A percentile compares a stretch with the other conserved stretches of the same genome.
Evolutionary conservation across 225 moss, liverwort and hornwort genomes (phyloP).

Genomic region (Neckera pumila): DNA sequence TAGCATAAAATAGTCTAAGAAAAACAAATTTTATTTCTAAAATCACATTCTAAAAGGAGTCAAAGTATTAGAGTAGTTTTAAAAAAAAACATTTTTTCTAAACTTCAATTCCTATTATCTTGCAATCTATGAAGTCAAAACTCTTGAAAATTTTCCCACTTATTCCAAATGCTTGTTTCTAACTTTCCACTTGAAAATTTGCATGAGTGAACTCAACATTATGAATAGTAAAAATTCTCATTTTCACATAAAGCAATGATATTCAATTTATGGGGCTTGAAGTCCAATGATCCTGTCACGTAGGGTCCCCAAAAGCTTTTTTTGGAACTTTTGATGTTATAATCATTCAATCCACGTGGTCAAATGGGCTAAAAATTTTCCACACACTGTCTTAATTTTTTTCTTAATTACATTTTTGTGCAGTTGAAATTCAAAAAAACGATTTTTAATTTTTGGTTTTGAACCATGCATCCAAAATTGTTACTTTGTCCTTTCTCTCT

Average conservation of each 20-base stretch:
- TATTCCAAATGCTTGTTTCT: neutral
- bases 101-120: no score
- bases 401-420: neutral
- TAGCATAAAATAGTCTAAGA: no score
- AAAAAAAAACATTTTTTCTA: rapidly evolving
- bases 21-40: no score
- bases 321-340: neutral
- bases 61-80: rapidly evolving
- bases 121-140: neutral
- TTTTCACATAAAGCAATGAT: neutral
- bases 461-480: neutral
- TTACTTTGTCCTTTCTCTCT: neutral
- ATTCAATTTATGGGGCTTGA: rapidly evolving
- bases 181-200: no score
- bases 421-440: neutral
- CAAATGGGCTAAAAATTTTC: neutral
- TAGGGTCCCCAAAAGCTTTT: rapidly evolving
- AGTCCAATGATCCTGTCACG: rapidly evolving
- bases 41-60: no score
- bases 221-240: neutral
- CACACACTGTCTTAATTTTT: neutral
- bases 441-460: neutral
- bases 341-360: neutral
- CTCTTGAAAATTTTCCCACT: neutral
- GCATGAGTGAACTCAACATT: no score